Percentiles rank a stretch among this genome's conserved stretches.
These are phyloP conservation scores for Diaporthe destruens DNA, from an alignment of 2,329 filamentous ascomycete species.

Conservation along the genomic window DNA sequence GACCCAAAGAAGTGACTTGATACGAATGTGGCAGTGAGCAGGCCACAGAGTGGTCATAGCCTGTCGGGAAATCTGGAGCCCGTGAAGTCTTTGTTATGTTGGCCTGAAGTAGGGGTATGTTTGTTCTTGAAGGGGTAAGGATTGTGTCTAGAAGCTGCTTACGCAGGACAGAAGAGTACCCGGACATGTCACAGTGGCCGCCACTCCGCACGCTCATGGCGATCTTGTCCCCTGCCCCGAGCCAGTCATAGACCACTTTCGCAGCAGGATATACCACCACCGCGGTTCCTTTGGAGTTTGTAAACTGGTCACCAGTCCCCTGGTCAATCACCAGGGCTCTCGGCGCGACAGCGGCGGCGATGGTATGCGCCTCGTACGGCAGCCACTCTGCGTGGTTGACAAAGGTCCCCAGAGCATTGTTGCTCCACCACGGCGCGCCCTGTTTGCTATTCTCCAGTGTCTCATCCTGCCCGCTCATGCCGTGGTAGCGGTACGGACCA, in stretches of 20 bases:
- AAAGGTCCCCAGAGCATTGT: constrained; percentile 63
- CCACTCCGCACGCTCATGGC: constrained; percentile 61
- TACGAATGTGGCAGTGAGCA: too few relatives aligned
- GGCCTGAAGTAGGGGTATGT: too few relatives aligned
- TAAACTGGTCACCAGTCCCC: constrained; percentile 62
- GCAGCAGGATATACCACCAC: constrained; percentile 65
- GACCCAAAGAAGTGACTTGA: too few relatives aligned
- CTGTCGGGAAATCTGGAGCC: too few relatives aligned
- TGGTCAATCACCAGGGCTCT: constrained; percentile 68
- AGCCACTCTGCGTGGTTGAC: constrained; percentile 67
- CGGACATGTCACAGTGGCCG: constrained; percentile 62
- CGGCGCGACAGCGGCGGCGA: constrained; percentile 70
- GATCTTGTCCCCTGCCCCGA: constrained; percentile 63
- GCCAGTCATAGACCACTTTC: constrained; percentile 66
- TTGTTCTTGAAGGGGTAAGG: too few relatives aligned
- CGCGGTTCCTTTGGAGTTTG: constrained; percentile 62
- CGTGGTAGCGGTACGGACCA: constrained; percentile 64
- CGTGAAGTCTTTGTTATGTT: too few relatives aligned
- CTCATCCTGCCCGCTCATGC: constrained; percentile 59
- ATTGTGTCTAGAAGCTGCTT: too few relatives aligned
- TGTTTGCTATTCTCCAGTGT: constrained; percentile 63
- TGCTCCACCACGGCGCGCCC: constrained; percentile 69
- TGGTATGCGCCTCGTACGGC: constrained; percentile 69
- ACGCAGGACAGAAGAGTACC: constrained; percentile 60
- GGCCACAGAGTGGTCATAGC: too few relatives aligned